Conservation (phyloP, 768 basidiomycete species). For the Lactarius akahatsu region DNA sequence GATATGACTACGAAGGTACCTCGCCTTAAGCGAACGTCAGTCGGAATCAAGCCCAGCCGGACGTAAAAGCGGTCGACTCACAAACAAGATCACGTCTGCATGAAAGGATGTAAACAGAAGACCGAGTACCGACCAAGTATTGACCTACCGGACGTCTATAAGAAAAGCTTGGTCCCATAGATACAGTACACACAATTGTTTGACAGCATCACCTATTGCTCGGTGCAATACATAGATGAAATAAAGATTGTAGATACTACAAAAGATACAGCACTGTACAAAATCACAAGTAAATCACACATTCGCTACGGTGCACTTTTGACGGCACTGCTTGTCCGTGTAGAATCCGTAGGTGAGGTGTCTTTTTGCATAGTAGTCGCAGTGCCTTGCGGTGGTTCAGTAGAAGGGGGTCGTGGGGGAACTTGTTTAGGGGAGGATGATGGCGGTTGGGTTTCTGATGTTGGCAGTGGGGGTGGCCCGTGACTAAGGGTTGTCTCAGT, state of each 20-base stretch:
- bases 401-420: not conserved
- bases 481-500: not conserved
- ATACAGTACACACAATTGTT: not conserved
- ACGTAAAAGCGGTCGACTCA: not conserved
- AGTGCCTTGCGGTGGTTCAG: conserved; percentile 6
- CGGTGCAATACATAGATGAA: conserved; percentile 9
- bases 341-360: not conserved
- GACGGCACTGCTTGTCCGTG: conserved; percentile 8
- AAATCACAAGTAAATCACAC: not conserved
- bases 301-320: conserved; percentile 7
- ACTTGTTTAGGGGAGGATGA: not conserved
- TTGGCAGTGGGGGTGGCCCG: conserved; percentile 6
- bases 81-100: conserved; percentile 18
- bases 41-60: conserved; percentile 3
- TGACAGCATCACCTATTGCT: not conserved
- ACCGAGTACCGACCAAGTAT: not conserved
- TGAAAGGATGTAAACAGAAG: not conserved
- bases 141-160: conserved; percentile 13
- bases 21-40: conserved; percentile 9
- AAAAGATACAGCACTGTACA: conserved; percentile 26
- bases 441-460: conserved; percentile 5
- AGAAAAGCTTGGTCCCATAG: not conserved
- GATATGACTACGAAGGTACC: not conserved
- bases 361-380: conserved; percentile 1
- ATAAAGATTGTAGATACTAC: conserved; percentile 26